Conservation (phyloP, 441 rosid genomes). For the Kokia cookei region DNA sequence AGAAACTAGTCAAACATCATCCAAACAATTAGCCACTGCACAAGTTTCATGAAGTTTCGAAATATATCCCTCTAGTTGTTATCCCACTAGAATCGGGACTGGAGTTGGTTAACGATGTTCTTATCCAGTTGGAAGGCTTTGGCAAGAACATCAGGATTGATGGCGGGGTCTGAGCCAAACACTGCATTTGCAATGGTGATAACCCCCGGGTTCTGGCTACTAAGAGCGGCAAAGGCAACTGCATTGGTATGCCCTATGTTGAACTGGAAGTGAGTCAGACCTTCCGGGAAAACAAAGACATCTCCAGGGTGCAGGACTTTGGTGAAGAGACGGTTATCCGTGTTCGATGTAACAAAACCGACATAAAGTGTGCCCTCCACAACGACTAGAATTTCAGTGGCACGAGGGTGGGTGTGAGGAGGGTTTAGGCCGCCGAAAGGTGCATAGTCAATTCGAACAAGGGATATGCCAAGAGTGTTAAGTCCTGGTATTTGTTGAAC, state of each 20-base stretch:
- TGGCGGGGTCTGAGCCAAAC: neutral
- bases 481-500: neutral
- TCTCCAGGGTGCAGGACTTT: neutral
- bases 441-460: too few relatives aligned
- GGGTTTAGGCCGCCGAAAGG: too few relatives aligned
- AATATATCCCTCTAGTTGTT: neutral
- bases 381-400: too few relatives aligned
- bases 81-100: neutral
- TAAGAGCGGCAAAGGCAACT: too few relatives aligned
- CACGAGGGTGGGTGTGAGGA: too few relatives aligned
- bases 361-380: too few relatives aligned
- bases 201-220: too few relatives aligned
- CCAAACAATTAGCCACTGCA: neutral
- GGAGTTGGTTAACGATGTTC: neutral
- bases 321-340: neutral
- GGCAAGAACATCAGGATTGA: neutral
- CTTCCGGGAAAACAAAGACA: neutral
- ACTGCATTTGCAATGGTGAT: too few relatives aligned
- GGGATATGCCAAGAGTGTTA: neutral
- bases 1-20: neutral
- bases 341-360: too few relatives aligned
- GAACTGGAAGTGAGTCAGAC: neutral
- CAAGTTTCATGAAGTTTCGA: neutral
- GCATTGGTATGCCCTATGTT: neutral
- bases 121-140: neutral